These are phyloP conservation scores for Cryphonectria radicalis DNA, from an alignment of 2,329 filamentous ascomycete genomes.

Conservation along the genomic window DNA sequence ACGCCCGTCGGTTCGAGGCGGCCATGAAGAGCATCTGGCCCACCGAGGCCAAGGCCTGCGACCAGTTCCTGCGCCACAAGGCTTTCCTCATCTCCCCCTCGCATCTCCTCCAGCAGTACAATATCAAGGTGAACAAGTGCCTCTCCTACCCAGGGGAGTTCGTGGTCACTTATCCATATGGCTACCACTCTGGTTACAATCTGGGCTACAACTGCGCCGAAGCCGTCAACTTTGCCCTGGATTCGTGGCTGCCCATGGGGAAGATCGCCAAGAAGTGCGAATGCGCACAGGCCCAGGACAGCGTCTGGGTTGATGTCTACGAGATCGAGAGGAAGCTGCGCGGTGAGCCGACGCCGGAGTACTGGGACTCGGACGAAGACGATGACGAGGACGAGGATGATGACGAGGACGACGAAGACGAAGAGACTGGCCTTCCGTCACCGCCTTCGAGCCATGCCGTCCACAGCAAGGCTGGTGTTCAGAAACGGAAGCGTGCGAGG, in stretches of 20 bases:
- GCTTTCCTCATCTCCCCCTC: constrained; percentile 95
- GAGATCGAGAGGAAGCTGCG: constrained; percentile 94
- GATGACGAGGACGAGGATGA: constrained; percentile 69
- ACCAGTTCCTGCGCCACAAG: constrained; percentile 96
- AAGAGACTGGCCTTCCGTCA: constrained; percentile 72
- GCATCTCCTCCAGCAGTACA: constrained; percentile 82
- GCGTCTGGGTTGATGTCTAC: constrained; percentile 96
- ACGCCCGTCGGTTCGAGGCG: constrained; percentile 88
- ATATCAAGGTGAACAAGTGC: constrained; percentile 94
- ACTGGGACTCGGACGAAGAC: constrained; percentile 76
- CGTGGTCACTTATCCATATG: constrained; percentile 97
- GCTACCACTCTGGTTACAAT: constrained; percentile 98
- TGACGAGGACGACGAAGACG: constrained; percentile 62
- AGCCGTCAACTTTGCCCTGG: constrained; percentile 96
- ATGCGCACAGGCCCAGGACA: constrained; percentile 92
- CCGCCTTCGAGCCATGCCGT: constrained; percentile 76
- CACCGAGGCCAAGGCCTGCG: constrained; percentile 90
- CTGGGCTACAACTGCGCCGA: constrained; percentile 98
- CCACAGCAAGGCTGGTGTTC: constrained; percentile 62
- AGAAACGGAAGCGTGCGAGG: constrained; percentile 69
- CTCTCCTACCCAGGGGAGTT: constrained; percentile 97
- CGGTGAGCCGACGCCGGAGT: constrained; percentile 79
- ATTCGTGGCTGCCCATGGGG: constrained; percentile 93
- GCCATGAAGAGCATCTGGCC: constrained; percentile 98
- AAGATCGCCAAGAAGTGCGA: constrained; percentile 96